Conservation (phyloP, 768 basidiomycete genomes). For the Xerocomus spinulosus region DNA sequence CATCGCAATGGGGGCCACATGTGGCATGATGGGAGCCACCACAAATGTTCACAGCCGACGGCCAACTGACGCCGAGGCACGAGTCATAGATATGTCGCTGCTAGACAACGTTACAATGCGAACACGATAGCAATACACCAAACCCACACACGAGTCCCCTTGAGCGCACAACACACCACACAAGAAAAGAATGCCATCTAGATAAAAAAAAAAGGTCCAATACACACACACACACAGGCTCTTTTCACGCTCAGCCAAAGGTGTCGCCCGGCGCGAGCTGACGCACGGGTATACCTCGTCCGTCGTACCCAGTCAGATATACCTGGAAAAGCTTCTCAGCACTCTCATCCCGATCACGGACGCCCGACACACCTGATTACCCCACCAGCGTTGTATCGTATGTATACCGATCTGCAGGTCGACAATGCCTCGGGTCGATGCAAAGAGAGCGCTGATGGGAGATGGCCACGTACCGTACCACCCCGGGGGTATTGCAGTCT, state of each 20-base stretch:
- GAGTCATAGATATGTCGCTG: background rate
- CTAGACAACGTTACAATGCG: background rate
- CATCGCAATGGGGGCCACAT: no score
- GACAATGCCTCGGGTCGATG: background rate
- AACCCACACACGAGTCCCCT: background rate
- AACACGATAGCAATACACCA: background rate
- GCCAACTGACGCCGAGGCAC: background rate
- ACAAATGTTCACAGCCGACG: background rate
- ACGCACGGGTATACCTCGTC: constrained; percentile 24
- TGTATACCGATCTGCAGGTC: constrained; percentile 17
- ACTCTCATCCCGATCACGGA: background rate
- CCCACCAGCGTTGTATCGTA: constrained; percentile 27
- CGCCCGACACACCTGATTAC: constrained; percentile 18
- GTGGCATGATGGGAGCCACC: background rate
- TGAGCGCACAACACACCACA: no score
- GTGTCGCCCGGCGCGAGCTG: constrained; percentile 21
- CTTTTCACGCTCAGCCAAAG: no score
- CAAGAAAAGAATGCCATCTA: no score
- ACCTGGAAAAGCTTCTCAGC: constrained; percentile 13
- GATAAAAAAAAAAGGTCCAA: no score
- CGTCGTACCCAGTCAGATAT: constrained; percentile 18
- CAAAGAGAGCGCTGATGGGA: no score
- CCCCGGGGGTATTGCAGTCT: constrained; percentile 26
- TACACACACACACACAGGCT: no score
- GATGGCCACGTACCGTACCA: constrained; percentile 19